A percentile compares a stretch with the other conserved stretches of the same genome.
phyloP scores from a whole-genome alignment of 2,329 filamentous ascomycete genomes.

The Pseudovirgaria hyperparasitica region DNA sequence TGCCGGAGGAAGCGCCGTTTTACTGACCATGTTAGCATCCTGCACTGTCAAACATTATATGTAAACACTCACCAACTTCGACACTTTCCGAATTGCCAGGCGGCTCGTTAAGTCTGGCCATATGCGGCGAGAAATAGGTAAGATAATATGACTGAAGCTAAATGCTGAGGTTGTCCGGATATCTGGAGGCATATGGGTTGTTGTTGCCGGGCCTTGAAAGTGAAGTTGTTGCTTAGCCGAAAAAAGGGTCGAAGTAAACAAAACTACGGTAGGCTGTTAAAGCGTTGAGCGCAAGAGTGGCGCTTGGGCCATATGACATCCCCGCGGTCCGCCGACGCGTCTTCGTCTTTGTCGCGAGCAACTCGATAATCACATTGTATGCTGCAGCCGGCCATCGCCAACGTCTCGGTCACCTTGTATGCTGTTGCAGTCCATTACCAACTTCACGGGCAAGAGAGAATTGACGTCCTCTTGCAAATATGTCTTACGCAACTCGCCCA shows the following conservation, averaged over 20 bases:
- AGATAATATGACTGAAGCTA: constrained; percentile 9
- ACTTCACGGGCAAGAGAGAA: too few species aligned
- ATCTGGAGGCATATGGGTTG: constrained; percentile 11
- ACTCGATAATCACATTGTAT: too few species aligned
- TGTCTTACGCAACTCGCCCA: constrained; percentile 29
- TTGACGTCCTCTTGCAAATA: constrained; percentile 8
- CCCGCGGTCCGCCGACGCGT: too few species aligned
- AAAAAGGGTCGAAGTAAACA: constrained; percentile 17
- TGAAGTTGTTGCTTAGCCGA: constrained; percentile 10
- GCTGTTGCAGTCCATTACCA: neutral
- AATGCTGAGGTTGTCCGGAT: constrained; percentile 4
- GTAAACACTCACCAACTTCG: constrained; percentile 50
- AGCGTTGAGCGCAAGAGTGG: too few species aligned
- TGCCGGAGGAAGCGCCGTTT: constrained; percentile 69
- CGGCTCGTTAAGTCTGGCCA: constrained; percentile 74
- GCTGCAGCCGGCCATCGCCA: neutral
- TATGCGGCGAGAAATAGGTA: constrained; percentile 37
- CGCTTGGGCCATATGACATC: too few species aligned
- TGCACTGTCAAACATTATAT: constrained; percentile 6
- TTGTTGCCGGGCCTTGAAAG: constrained; percentile 16
- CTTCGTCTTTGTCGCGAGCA: too few species aligned
- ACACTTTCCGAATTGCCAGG: constrained; percentile 46
- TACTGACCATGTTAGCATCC: constrained; percentile 35
- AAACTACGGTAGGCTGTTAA: constrained; percentile 1
- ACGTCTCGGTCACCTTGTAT: neutral